These are phyloP conservation scores for Kwoniella dendrophila DNA, from an alignment of 768 basidiomycete species.

Conservation along the genomic window DNA sequence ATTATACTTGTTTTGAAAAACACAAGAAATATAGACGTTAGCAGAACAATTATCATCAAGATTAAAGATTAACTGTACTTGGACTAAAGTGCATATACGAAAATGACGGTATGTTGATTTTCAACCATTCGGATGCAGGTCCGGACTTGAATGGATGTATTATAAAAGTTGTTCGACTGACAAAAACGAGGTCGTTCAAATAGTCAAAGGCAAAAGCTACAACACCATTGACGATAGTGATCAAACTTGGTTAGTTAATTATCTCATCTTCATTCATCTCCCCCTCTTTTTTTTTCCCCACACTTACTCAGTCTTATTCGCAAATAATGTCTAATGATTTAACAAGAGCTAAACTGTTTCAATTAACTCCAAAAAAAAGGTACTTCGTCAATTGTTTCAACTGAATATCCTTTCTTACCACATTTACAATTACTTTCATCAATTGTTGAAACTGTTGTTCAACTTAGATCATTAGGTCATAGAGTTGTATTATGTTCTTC, in stretches of 20 bases:
- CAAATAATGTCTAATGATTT: too few relatives aligned
- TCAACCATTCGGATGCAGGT: too few relatives aligned
- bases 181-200: constrained; percentile 4
- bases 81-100: too few relatives aligned
- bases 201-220: constrained; percentile 24
- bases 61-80: too few relatives aligned
- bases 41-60: too few relatives aligned
- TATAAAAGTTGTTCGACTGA: too few relatives aligned
- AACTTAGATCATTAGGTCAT: constrained; percentile 77
- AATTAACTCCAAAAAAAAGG: constrained; percentile 67
- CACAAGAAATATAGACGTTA: too few relatives aligned
- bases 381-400: constrained; percentile 94
- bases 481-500: constrained; percentile 94
- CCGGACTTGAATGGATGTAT: too few relatives aligned
- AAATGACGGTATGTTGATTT: constrained; percentile 20
- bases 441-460: constrained; percentile 84
- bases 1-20: too few relatives aligned
- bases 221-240: constrained; percentile 67
- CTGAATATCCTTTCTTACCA: constrained; percentile 81
- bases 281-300: too few relatives aligned
- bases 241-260: constrained; percentile 76
- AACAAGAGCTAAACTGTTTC: not conserved
- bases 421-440: constrained; percentile 87
- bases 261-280: too few relatives aligned
- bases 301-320: too few relatives aligned